Evolutionary conservation across 2,329 filamentous ascomycete species (phyloP), one percentile per base, ranked within the genome.

Genomic region (Thermothelomyces thermophilus): DNA sequence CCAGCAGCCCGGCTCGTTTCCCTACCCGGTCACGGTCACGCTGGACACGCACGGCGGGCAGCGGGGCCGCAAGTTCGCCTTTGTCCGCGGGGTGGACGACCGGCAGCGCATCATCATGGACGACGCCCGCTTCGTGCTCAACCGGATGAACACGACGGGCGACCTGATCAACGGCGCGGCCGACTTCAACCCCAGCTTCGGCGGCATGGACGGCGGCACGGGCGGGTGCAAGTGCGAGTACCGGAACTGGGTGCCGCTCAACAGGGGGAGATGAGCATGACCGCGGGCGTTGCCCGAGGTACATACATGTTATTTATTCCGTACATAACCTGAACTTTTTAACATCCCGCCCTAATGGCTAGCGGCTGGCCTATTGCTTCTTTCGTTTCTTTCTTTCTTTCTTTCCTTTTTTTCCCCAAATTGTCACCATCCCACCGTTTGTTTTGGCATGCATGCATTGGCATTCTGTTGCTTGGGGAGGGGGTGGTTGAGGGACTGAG

Each of bases 1-100:
- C 16, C 30, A 31, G 16, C 66, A 69, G 31, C 80, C 80, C 0
- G 80, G 79, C 7, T 76, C 76, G 3, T 82, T 84, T 66, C 81
- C 81, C 2, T 84, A 82, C 56, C 81, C 82, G 0, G 71, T 82
- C 36, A 83, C 79, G 3, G 64, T 84, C 39, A 75, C 73, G 16
- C 70, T 77, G 53, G 82, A 85, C 63, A 77, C 79, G 40, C 82
- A 85, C 59, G 82, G 82, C 35, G 82, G 82, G 13, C 63, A 79
- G 58, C 64, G 68, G 6, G 58, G 60, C 11, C 64, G 65, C 56
- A 84, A 84, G 66, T 68, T 75, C 36, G 67, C 76, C 2, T 83
- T 76, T 66, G 70, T 72, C 41, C 76, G 78, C 62, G 66, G 66
- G 3, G 71, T 84, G 50, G 64, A 74, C 42, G 67, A 70, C 22